A percentile compares a stretch with the other conserved stretches of the same genome.
Evolutionary conservation across 208 protist genomes (phyloP).

Genomic region (Crithidia expoeki): DNA sequence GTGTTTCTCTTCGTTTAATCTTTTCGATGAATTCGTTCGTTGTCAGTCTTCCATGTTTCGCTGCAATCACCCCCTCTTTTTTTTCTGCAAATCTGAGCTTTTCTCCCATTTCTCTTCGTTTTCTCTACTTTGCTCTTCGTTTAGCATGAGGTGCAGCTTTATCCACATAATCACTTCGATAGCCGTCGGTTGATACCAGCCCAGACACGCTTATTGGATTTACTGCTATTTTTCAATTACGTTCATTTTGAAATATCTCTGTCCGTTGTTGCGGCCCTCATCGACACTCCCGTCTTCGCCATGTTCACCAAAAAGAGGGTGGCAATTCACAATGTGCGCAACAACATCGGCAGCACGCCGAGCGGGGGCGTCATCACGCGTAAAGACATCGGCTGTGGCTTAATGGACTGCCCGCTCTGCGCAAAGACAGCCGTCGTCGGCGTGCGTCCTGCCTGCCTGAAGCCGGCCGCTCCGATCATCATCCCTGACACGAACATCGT

Average conservation of each 20-base stretch:
- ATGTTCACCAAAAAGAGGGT: conserved; percentile 87
- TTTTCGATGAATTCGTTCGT: no score
- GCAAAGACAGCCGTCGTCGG: conserved; percentile 32
- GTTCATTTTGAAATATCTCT: background rate
- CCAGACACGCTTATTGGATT: background rate
- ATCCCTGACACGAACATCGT: conserved; percentile 93
- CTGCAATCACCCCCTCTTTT: background rate
- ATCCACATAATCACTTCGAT: no score
- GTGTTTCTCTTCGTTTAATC: no score
- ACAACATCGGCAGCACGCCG: conserved; percentile 16
- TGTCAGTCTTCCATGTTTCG: background rate
- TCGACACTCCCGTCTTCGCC: background rate
- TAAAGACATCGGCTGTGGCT: conserved; percentile 84
- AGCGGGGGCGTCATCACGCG: conserved; percentile 52
- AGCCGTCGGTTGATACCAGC: background rate
- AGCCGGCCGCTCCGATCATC: conserved; percentile 42
- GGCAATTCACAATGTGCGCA: conserved; percentile 55
- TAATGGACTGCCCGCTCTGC: conserved; percentile 64
- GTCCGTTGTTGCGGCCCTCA: background rate
- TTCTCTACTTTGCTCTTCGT: background rate
- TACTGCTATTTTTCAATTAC: background rate
- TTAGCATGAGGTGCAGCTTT: no score
- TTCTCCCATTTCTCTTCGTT: background rate
- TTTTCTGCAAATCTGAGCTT: background rate
- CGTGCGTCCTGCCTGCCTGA: conserved; percentile 30